Evolutionary conservation across 495 filamentous ascomycete genomes (phyloP), one percentile per base, ranked within the genome.

Genomic region (Tirmania nivea): DNA sequence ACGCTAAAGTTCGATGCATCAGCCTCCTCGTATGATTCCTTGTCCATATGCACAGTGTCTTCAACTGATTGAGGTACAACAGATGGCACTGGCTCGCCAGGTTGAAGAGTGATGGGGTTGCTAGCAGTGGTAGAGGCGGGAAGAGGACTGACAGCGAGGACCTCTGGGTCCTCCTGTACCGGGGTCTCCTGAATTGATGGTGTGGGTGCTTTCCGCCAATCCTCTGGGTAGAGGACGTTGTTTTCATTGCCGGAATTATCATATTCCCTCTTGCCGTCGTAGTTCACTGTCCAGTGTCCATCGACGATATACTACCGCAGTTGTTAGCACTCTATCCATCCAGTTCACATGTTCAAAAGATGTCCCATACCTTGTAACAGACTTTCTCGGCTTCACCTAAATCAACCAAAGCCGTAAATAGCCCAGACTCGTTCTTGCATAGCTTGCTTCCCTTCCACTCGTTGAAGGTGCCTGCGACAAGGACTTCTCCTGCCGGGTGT

Each of bases 381-480:
- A 89, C 77, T 68, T 88, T 90, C 52, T 81, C 70, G 11, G 67
- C 66, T 0, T 70, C 65, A 25, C 82, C 73, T 16, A 95, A 71
- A 35, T 74, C 69, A 17, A 96, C 86, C 48, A 75, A 75, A 69
- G 92, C 93, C 69, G 79, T 71, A 58, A 88, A 90, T 56, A 69
- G 60, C n/a, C 56, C 54, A 49, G 48, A 12, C 1, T 77, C 75
- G 20, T 77, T 75, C 64, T 83, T 81, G 48, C 86, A 79, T 50
- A 97, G 73, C 70, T 79, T 77, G 49, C 75, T 85, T 72, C 86
- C 84, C 48, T 75, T 71, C 90, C 90, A 97, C 69, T 86, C 76
- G 67, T 97, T 89, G 65, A 96, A 97, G 50, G 83, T 89, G 62
- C 90, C 90, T 8, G 88, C 94, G 55, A 97, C 90, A 66, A 81